phyloP scores from a whole-genome alignment of 2,329 filamentous ascomycete genomes.

The Lachnellula hyalina region DNA sequence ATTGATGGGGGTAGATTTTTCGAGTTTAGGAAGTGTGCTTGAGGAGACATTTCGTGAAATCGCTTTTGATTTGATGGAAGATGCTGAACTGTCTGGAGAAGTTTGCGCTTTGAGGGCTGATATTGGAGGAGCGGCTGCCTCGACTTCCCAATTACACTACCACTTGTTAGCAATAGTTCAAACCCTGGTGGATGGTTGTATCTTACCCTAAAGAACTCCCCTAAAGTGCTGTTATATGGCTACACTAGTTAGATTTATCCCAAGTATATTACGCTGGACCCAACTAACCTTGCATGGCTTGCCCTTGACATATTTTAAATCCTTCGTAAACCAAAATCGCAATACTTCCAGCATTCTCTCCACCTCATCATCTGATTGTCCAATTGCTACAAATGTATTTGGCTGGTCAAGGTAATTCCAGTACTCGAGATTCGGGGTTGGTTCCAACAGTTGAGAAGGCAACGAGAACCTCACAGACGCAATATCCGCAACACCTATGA shows the following conservation, averaged over 20 bases:
- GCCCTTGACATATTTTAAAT: constrained; percentile 97
- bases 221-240: constrained; percentile 94
- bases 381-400: constrained; percentile 77
- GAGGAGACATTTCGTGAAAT: constrained; percentile 22
- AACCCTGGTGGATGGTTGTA: not conserved
- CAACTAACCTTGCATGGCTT: constrained; percentile 73
- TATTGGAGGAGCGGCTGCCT: constrained; percentile 68
- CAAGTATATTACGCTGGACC: not conserved
- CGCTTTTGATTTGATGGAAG: constrained; percentile 26
- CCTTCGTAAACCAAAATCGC: constrained; percentile 98
- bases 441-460: constrained; percentile 90
- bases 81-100: constrained; percentile 21
- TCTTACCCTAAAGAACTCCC: constrained; percentile 90
- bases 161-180: not conserved
- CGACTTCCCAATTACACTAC: constrained; percentile 92
- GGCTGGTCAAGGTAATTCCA: constrained; percentile 98
- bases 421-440: constrained; percentile 95
- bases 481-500: constrained; percentile 93
- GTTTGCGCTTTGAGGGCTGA: constrained; percentile 16
- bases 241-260: not conserved
- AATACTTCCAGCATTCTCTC: constrained; percentile 93
- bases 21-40: constrained; percentile 14
- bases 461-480: constrained; percentile 93
- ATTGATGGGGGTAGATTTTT: not conserved
- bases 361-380: constrained; percentile 83